Conservation (phyloP, 495 filamentous ascomycete genomes). For the Xylaria curta region DNA sequence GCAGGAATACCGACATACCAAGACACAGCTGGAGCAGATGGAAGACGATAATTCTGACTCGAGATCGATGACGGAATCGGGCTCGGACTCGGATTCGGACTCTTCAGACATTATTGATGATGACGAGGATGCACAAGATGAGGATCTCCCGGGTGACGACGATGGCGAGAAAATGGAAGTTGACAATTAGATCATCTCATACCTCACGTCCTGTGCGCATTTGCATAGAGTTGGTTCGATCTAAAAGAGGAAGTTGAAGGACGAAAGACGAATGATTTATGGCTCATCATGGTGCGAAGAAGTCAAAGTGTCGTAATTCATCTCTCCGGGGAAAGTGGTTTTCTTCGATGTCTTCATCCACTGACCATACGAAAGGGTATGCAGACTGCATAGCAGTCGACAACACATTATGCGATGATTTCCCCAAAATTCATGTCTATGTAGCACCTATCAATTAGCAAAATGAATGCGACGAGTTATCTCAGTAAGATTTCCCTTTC, state of each 20-base stretch:
- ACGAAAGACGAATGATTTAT: no score
- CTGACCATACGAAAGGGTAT: not conserved
- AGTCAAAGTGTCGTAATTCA: not conserved
- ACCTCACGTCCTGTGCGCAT: not conserved
- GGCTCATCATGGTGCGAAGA: not conserved
- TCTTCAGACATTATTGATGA: not conserved
- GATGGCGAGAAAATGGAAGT: not conserved
- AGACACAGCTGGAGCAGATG: not conserved
- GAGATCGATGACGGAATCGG: not conserved
- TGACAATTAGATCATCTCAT: not conserved
- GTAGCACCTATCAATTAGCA: not conserved
- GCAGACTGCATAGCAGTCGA: not conserved
- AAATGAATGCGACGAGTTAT: not conserved
- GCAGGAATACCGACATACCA: not conserved
- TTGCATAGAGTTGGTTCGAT: not conserved
- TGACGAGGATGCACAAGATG: not conserved
- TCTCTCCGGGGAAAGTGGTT: not conserved
- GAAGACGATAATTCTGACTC: not conserved
- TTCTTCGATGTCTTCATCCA: not conserved
- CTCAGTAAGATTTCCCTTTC: not conserved
- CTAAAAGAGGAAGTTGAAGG: not conserved
- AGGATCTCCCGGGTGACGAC: not conserved
- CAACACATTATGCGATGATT: conserved; percentile 10
- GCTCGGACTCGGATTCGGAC: not conserved
- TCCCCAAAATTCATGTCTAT: not conserved